Base-by-base conservation (phyloP, 805 yeast species). In the Spathaspora girioi region DNA sequence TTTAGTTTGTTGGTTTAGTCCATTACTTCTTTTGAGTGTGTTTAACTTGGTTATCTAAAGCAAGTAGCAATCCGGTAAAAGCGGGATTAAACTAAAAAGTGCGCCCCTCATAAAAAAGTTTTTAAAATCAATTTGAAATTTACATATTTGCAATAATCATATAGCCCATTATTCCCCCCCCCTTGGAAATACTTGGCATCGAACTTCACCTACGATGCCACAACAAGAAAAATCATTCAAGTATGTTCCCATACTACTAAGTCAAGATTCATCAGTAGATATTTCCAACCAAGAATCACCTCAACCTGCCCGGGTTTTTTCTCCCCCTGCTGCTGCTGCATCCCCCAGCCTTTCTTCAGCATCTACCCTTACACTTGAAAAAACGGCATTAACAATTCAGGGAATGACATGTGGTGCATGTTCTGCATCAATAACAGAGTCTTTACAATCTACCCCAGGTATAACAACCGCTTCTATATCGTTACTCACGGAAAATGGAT, bases 331-430 rank as follows among this genome's bases (percentile, higher is more conserved):
- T 23, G 6, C 38, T 38, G n/a, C n/a, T 20, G 8, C 48, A 11
- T 38, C 43, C 18, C 43, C 47, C 11, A 29, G 11, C 3, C 9
- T 29, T 29, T 29, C 40, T n/a, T 42, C 18, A 7, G 7, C 23
- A 42, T 17, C 45, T 17, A 27, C 45, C 15, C 32, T 27, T 26
- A 20, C 40, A 14, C 20, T 20, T 26, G 27, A 43, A 20, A 32
- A 42, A 20, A 29, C 49, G 17, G 51, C 65, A 5, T 46, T 75
- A 1, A 57, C 66, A 6, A 72, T 86, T 1, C 66, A 71, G 6
- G 73, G 73, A 0, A 70, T 69, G 75, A 73, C 78, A 5, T 73
- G 78, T 55, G 76, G 74, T 17, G 68, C 78, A 3, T 73, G 78
- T 53, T 59, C 71, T n/a, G 73, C 73, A 1, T 61, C 75, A n/a